phyloP scores from a whole-genome alignment of 1,284 basidiomycete species.

The Exobasidium cylindrosporum region DNA sequence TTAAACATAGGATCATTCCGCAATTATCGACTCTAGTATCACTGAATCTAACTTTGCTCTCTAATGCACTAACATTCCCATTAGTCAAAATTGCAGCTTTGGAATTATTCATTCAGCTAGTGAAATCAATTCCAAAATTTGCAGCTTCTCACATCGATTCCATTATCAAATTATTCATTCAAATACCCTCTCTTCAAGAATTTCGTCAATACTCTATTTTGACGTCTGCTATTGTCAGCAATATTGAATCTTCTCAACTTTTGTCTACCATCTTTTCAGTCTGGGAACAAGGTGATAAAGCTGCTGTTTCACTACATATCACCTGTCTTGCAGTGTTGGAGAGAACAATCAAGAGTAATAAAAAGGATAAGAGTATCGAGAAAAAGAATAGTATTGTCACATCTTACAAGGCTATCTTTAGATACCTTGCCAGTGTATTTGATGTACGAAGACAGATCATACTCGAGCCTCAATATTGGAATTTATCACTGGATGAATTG shows the following conservation, averaged over 20 bases:
- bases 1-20: slow-evolving; percentile 50
- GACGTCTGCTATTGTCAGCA: neutral
- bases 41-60: slow-evolving; percentile 3
- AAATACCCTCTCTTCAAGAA: slow-evolving; percentile 18
- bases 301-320: neutral
- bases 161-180: slow-evolving; percentile 18
- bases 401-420: slow-evolving; percentile 72
- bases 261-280: slow-evolving; percentile 31
- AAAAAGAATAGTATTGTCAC: slow-evolving; percentile 61
- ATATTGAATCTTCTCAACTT: slow-evolving; percentile 24
- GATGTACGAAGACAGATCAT: slow-evolving; percentile 61
- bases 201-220: neutral
- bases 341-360: slow-evolving; percentile 12
- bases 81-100: slow-evolving; percentile 25
- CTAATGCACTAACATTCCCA: neutral
- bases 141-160: slow-evolving; percentile 31
- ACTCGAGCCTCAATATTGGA: neutral
- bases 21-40: slow-evolving; percentile 41
- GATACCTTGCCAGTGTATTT: slow-evolving; percentile 76
- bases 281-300: slow-evolving; percentile 22
- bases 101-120: slow-evolving; percentile 36
- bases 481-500: slow-evolving; percentile 56
- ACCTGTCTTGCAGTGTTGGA: slow-evolving; percentile 41
- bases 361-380: too few species aligned
- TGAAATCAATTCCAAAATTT: slow-evolving; percentile 46